phyloP scores from a whole-genome alignment of 495 filamentous ascomycete genomes.

The Penicillium maclennaniae region DNA sequence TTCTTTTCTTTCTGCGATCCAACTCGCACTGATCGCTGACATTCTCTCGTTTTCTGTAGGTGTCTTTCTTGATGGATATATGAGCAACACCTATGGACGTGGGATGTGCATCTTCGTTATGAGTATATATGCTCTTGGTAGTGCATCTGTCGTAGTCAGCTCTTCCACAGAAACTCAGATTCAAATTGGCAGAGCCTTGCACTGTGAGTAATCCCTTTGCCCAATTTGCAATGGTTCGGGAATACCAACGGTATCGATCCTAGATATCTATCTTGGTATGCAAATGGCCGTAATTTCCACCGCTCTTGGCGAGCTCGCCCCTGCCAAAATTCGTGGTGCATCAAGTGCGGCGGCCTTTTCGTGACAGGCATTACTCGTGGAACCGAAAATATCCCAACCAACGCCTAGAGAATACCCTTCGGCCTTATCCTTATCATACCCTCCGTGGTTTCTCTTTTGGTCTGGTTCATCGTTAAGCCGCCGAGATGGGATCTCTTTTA shows the following conservation, averaged over 20 bases:
- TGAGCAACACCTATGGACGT: constrained; percentile 30
- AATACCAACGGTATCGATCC: background rate
- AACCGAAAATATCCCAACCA: constrained; percentile 20
- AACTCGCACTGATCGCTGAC: background rate
- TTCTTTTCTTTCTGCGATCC: too few relatives aligned
- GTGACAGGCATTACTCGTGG: constrained; percentile 29
- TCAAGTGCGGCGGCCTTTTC: constrained; percentile 25
- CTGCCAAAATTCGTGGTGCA: constrained; percentile 29
- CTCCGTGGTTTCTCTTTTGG: constrained; percentile 14
- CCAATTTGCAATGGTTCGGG: background rate
- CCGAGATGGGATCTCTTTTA: constrained; percentile 33
- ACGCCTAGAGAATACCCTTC: constrained; percentile 31
- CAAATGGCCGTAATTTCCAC: constrained; percentile 30
- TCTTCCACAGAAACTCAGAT: constrained; percentile 27
- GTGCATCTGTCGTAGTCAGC: constrained; percentile 29
- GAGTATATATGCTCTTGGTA: constrained; percentile 31
- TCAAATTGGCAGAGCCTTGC: constrained; percentile 28
- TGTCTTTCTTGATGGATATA: constrained; percentile 24
- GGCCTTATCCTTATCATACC: constrained; percentile 30
- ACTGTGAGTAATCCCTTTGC: constrained; percentile 15
- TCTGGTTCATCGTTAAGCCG: constrained; percentile 35
- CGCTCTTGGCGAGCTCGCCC: constrained; percentile 31
- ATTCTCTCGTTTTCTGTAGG: constrained; percentile 8
- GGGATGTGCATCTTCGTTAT: constrained; percentile 34
- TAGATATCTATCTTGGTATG: constrained; percentile 34